Conservation (phyloP, 306 rosid genomes). For the Myrica gale region DNA sequence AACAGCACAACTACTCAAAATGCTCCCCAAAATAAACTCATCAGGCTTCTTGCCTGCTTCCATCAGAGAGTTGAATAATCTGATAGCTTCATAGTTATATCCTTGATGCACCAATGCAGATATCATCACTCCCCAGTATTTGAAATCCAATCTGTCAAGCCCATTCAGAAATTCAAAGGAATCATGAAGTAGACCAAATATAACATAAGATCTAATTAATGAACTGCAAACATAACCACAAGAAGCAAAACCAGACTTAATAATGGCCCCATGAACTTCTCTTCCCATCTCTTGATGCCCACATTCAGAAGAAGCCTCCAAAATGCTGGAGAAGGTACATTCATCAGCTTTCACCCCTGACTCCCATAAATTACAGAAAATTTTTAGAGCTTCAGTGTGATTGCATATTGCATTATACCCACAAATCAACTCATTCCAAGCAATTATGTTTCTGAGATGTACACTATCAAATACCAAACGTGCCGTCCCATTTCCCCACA, state of each 20-base stretch:
- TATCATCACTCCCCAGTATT: conserved; percentile 47
- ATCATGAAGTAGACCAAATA: conserved; percentile 40
- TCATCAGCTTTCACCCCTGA: conserved; percentile 43
- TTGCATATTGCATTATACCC: conserved; percentile 34
- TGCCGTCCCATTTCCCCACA: conserved; percentile 46
- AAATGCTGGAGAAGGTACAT: conserved; percentile 39
- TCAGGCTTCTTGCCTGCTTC: conserved; percentile 47
- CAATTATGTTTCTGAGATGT: conserved; percentile 18
- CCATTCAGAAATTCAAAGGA: conserved; percentile 41
- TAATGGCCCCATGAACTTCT: conserved; percentile 44
- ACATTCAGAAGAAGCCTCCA: conserved; percentile 41
- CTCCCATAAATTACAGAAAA: conserved; percentile 36
- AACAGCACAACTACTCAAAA: conserved; percentile 46
- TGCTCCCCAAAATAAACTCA: conserved; percentile 50
- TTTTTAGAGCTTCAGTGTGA: conserved; percentile 33
- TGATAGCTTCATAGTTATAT: conserved; percentile 39
- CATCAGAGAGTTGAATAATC: conserved; percentile 31
- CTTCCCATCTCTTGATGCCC: conserved; percentile 33
- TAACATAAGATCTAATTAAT: conserved; percentile 42
- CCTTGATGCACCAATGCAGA: conserved; percentile 47
- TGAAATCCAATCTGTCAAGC: conserved; percentile 40
- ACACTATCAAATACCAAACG: conserved; percentile 32
- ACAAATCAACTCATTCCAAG: conserved; percentile 55
- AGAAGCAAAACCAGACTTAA: conserved; percentile 45
- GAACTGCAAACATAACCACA: conserved; percentile 43